A percentile compares a stretch with the other conserved stretches of the same genome.
Evolutionary conservation across 148 eudicot genomes (phyloP).

Genomic region (Salicornia ramosissima): DNA sequence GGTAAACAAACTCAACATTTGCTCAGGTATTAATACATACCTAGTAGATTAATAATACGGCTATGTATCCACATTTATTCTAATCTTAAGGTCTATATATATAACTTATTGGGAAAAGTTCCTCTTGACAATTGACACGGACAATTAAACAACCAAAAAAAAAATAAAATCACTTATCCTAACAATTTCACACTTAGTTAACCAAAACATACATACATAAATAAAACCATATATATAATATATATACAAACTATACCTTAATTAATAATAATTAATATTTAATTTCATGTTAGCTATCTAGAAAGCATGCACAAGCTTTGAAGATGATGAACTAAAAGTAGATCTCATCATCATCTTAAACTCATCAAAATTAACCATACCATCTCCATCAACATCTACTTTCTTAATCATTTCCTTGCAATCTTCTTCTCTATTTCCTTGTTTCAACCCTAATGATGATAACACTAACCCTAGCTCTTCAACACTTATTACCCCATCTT

Average conservation of each 20-base stretch:
- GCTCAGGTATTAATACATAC: too few relatives aligned
- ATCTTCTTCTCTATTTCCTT: constrained; percentile 43
- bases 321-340: background rate
- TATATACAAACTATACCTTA: background rate
- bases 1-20: too few relatives aligned
- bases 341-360: constrained; percentile 62
- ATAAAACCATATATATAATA: too few relatives aligned
- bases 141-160: too few relatives aligned
- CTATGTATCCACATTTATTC: too few relatives aligned
- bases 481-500: constrained; percentile 57
- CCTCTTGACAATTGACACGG: too few relatives aligned
- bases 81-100: too few relatives aligned
- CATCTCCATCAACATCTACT: constrained; percentile 81
- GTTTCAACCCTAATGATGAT: constrained; percentile 49
- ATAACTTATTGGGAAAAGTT: too few relatives aligned
- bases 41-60: too few relatives aligned
- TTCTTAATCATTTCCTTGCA: constrained; percentile 67
- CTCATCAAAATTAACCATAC: constrained; percentile 65
- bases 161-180: background rate
- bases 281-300: background rate
- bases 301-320: background rate
- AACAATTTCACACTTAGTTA: background rate
- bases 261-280: too few relatives aligned
- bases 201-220: background rate
- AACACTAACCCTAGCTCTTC: constrained; percentile 57